These are phyloP conservation scores for Colletotrichum truncatum DNA, from an alignment of 2,329 filamentous ascomycete species.

Conservation along the genomic window DNA sequence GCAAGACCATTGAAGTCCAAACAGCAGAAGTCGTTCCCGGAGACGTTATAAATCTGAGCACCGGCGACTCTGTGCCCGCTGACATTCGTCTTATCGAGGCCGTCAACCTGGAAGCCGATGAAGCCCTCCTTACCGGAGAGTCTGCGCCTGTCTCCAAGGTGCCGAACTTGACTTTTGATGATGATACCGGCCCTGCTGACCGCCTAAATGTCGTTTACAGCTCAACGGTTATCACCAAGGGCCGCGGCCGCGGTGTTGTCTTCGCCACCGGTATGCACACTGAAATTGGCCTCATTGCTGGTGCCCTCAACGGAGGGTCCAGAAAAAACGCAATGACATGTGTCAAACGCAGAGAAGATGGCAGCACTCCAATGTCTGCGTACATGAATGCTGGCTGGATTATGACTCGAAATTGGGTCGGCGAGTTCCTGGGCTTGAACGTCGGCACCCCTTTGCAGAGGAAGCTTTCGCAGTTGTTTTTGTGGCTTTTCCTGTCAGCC, in stretches of 20 bases:
- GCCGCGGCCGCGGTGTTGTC: constrained; percentile 68
- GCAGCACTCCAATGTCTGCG: constrained; percentile 61
- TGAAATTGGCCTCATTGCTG: constrained; percentile 72
- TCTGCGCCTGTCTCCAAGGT: constrained; percentile 67
- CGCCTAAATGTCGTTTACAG: constrained; percentile 71
- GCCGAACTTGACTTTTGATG: constrained; percentile 55
- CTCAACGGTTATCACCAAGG: constrained; percentile 70
- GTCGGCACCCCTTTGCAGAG: constrained; percentile 76
- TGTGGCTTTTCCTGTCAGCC: constrained; percentile 72
- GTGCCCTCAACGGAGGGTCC: background rate
- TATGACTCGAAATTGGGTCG: constrained; percentile 66
- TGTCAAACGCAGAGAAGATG: constrained; percentile 59
- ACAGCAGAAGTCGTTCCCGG: constrained; percentile 65
- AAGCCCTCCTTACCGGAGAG: constrained; percentile 71
- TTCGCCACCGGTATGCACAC: constrained; percentile 69
- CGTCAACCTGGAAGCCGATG: constrained; percentile 59
- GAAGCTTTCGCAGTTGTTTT: constrained; percentile 73
- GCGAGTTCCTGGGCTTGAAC: constrained; percentile 72
- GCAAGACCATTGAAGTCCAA: constrained; percentile 58
- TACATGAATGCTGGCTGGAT: constrained; percentile 56
- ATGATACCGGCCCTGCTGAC: constrained; percentile 67
- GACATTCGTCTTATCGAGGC: constrained; percentile 56
- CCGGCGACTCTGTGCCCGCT: constrained; percentile 53
- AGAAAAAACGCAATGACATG: constrained; percentile 61
- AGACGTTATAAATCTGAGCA: constrained; percentile 66